Conservation (phyloP, 495 filamentous ascomycete genomes). For the Tuber aestivum region DNA sequence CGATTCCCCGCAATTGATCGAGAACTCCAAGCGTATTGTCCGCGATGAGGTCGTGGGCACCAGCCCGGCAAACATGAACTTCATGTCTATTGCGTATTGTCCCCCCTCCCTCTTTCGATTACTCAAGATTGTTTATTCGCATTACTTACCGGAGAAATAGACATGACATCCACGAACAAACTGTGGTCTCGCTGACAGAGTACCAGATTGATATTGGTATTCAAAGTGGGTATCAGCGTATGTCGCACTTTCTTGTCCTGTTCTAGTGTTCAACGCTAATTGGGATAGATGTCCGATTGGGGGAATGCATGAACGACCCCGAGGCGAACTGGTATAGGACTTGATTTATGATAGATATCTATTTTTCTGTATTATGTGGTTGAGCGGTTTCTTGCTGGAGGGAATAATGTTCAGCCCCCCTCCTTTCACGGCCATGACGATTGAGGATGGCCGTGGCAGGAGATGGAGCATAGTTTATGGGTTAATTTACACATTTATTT, state of each 20-base stretch:
- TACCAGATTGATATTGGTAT: constrained; percentile 42
- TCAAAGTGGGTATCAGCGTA: constrained; percentile 40
- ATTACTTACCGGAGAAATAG: neutral
- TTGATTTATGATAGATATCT: neutral
- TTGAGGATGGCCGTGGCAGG: neutral
- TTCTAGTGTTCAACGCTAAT: neutral
- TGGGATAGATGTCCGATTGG: constrained; percentile 49
- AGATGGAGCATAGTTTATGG: neutral
- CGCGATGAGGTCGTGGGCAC: constrained; percentile 15
- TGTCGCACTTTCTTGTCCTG: neutral
- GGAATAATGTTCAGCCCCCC: neutral
- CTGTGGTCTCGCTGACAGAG: constrained; percentile 39
- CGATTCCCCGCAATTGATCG: constrained; percentile 50
- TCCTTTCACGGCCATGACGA: neutral
- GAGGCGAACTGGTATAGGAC: constrained; percentile 56
- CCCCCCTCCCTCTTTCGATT: neutral
- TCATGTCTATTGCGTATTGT: constrained; percentile 27
- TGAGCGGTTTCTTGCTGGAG: neutral
- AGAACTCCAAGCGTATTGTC: constrained; percentile 55
- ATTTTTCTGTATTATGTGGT: neutral
- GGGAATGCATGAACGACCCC: constrained; percentile 57
- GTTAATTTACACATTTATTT: neutral
- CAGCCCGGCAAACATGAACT: neutral
- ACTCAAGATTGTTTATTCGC: neutral
- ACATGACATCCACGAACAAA: constrained; percentile 46